Conservation (phyloP, 2,329 filamentous ascomycete genomes). For the Teratosphaeria zuluensis region DNA sequence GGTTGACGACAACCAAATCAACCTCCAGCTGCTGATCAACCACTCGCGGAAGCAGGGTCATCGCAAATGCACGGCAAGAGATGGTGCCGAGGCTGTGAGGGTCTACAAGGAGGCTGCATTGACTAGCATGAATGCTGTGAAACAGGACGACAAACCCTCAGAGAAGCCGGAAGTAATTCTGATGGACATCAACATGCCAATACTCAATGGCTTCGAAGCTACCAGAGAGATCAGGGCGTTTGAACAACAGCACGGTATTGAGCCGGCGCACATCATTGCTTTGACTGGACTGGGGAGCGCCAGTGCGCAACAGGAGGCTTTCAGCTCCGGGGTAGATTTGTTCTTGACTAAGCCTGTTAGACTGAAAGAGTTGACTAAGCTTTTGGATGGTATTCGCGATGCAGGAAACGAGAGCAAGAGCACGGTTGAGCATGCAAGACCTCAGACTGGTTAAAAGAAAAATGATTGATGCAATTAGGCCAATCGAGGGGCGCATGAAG, state of each 20-base stretch:
- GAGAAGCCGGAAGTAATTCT: constrained; percentile 30
- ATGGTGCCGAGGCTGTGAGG: constrained; percentile 42
- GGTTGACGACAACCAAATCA: constrained; percentile 27
- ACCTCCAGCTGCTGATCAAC: constrained; percentile 22
- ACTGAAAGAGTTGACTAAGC: constrained; percentile 28
- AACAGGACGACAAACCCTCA: not conserved
- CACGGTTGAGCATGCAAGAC: not conserved
- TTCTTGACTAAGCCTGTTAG: constrained; percentile 23
- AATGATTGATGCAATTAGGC: not conserved
- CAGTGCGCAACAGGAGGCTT: constrained; percentile 21
- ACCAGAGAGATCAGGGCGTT: constrained; percentile 22
- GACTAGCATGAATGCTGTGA: not conserved
- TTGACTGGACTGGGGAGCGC: constrained; percentile 23
- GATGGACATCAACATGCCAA: constrained; percentile 35
- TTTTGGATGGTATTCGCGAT: constrained; percentile 1
- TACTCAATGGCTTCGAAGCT: constrained; percentile 26
- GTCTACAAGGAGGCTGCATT: constrained; percentile 25
- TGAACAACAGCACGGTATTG: constrained; percentile 17
- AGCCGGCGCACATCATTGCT: constrained; percentile 21
- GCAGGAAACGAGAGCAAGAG: not conserved
- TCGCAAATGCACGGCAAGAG: constrained; percentile 33
- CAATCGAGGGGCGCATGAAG: too few species aligned
- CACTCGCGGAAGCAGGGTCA: constrained; percentile 29
- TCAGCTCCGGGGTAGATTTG: constrained; percentile 20
- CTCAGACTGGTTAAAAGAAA: not conserved